Percentiles rank a stretch among this genome's conserved stretches.
phyloP scores from a whole-genome alignment of 306 rosid species.

The Trichosanthes cucumerina region DNA sequence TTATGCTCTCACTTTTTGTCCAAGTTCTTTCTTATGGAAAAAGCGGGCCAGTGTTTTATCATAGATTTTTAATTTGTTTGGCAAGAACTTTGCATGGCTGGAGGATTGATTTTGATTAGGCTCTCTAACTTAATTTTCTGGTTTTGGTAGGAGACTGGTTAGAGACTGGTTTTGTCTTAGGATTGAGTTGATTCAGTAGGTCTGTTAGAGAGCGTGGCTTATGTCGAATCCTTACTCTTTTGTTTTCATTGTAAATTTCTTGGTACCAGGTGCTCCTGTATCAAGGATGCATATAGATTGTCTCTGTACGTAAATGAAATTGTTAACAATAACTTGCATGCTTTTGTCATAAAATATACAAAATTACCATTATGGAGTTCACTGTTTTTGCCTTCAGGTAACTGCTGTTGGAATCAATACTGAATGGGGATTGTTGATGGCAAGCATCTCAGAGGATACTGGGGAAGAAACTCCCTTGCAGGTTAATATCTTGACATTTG shows the following conservation, averaged over 20 bases:
- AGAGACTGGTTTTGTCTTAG: neutral
- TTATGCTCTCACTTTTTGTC: neutral
- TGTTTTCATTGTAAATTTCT: neutral
- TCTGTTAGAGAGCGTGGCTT: neutral
- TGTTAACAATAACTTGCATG: neutral
- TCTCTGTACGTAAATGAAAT: neutral
- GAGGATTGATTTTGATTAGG: neutral
- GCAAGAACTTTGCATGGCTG: neutral
- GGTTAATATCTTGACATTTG: constrained; percentile 33
- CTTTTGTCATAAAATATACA: neutral
- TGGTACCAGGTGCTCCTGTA: neutral
- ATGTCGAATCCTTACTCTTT: neutral
- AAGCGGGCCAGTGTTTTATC: neutral
- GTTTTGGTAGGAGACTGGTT: neutral
- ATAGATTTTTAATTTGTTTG: neutral
- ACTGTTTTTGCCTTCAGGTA: constrained; percentile 43
- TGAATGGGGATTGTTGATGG: constrained; percentile 99
- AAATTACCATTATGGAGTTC: neutral
- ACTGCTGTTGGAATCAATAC: constrained; percentile 97
- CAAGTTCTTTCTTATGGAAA: neutral
- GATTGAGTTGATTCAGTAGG: neutral
- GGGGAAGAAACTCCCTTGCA: constrained; percentile 99
- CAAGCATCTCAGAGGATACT: constrained; percentile 91
- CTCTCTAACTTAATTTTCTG: neutral
- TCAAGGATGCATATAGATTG: neutral